Base-by-base conservation (phyloP, 768 basidiomycete species). In the Flagelloscypha sp. region DNA sequence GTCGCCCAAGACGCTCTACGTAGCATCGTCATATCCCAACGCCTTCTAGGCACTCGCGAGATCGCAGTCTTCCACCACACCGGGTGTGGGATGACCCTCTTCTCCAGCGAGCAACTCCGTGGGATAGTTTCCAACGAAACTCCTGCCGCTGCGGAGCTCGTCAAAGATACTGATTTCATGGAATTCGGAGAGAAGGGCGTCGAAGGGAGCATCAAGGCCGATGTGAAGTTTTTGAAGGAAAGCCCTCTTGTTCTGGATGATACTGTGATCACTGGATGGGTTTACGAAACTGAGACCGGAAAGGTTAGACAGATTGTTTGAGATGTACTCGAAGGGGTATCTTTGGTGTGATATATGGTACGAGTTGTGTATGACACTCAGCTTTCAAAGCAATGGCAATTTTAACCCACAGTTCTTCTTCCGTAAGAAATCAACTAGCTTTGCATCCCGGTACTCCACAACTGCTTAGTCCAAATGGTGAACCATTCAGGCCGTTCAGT, bases 221-320 rank as follows among this genome's bases (percentile, higher is more conserved):
- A 74, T 41, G 65, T 75, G 12, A 40, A 55, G 41, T 70, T 52
- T 46, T 43, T 74, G 45, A 60, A 62, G 48, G 51, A 50, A 9
- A 56, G 59, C 37, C 63, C 65, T 2, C 55, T 70, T 9, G 46
- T 72, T 6, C 43, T 63, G 30, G 48, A 61, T 23, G 63, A 54
- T 31, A 98, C 92, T 10, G 76, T 82, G 35, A 82, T 97, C 46
- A 97, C 92, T 1, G 93, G 92, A 4, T 94, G 90, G 87, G 86
- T 97, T 20, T 67, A 69, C 36, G 65, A 72, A 31, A 66, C 70
- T 11, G 67, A 71, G 46, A 68, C 60, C 1, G 72, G 72, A 25
- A 70, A 66, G 56, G 63, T 70, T 21, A 25, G 63, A n/a, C n/a
- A n/a, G n/a, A n/a, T n/a, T n/a, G n/a, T n/a, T n/a, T n/a, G n/a